phyloP scores from a whole-genome alignment of 2,329 filamentous ascomycete species.

The Tolypocladium sp. region DNA sequence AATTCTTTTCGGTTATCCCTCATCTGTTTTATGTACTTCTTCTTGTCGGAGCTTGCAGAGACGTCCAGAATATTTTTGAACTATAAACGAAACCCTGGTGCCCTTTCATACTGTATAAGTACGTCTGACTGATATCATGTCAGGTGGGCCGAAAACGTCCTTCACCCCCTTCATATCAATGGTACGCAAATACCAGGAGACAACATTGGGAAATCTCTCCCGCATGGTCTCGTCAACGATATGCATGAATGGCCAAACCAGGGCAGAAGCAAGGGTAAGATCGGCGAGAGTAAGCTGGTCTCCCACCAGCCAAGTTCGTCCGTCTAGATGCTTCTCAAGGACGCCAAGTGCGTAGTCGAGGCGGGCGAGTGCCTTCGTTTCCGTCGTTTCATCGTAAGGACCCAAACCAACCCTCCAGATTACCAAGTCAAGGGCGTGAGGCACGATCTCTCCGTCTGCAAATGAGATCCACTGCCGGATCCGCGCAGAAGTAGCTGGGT shows the following conservation, averaged over 20 bases:
- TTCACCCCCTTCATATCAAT: not conserved
- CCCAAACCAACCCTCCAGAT: slow-evolving; percentile 1
- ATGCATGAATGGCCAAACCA: not conserved
- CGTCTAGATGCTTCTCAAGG: not conserved
- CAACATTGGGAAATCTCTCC: not conserved
- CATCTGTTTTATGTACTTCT: no score
- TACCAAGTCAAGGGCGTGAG: not conserved
- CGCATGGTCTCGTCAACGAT: not conserved
- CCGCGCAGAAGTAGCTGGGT: not conserved
- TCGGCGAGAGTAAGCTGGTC: slow-evolving; percentile 1
- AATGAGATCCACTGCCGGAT: slow-evolving; percentile 3
- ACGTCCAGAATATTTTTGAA: no score
- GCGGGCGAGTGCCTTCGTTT: not conserved
- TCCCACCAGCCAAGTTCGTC: slow-evolving; percentile 1
- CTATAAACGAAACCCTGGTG: no score
- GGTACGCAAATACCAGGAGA: not conserved
- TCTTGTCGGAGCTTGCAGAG: no score
- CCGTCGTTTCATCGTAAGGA: not conserved
- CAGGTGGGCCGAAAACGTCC: not conserved
- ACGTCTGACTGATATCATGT: not conserved
- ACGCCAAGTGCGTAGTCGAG: not conserved
- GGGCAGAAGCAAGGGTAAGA: not conserved
- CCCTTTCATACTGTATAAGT: no score
- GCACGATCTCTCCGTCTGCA: not conserved
- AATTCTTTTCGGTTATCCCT: no score